Percentiles rank a stretch among this genome's conserved stretches.
phyloP scores from a whole-genome alignment of 441 rosid species.

The Eugenia klotzschiana region DNA sequence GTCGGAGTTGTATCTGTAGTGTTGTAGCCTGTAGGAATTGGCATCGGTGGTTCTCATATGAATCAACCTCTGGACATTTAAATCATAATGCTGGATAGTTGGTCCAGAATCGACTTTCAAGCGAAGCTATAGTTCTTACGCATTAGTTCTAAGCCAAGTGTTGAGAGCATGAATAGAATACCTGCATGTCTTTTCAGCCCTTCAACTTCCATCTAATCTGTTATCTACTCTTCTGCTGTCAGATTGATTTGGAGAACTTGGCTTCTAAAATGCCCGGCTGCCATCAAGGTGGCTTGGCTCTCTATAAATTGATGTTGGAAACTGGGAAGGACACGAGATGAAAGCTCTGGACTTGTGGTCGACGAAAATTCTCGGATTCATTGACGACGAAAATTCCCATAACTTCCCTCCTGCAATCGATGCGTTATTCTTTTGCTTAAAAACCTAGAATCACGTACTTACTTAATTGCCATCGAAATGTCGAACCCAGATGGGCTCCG shows the following conservation, averaged over 20 bases:
- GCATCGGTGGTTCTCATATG: background rate
- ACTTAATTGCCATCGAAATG: background rate
- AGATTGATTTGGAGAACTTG: slow-evolving; percentile 59
- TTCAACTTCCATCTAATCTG: background rate
- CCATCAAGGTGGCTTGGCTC: slow-evolving; percentile 82
- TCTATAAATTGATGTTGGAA: slow-evolving; percentile 59
- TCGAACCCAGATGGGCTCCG: background rate
- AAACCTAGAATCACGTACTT: background rate
- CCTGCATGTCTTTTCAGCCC: background rate
- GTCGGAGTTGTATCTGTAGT: background rate
- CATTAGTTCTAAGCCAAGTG: background rate
- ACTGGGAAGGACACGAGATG: slow-evolving; percentile 16
- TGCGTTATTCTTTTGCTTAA: background rate
- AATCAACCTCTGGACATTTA: background rate
- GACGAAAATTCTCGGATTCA: background rate
- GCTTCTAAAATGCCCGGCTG: slow-evolving; percentile 79
- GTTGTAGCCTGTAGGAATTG: background rate
- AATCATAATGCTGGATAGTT: background rate
- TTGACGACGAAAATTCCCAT: background rate
- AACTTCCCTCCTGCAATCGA: background rate
- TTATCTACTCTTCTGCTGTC: slow-evolving; percentile 4
- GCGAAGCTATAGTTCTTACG: background rate
- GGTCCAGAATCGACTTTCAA: background rate
- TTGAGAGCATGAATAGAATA: background rate
- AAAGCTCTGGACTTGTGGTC: background rate